A percentile compares a stretch with the other conserved stretches of the same genome.
Evolutionary conservation across 257 asterid species (phyloP).

Genomic region (Rhazya stricta): DNA sequence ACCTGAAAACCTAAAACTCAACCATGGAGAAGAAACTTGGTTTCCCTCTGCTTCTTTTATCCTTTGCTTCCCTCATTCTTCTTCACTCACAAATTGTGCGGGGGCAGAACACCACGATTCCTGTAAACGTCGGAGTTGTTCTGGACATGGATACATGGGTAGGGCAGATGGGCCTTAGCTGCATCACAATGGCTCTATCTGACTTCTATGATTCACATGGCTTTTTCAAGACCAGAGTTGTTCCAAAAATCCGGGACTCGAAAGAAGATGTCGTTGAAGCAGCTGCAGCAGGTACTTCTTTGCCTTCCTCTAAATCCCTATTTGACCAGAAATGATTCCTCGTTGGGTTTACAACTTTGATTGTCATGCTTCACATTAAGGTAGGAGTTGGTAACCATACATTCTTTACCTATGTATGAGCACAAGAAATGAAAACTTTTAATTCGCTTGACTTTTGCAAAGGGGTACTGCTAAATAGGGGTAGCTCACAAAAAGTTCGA

Average conservation of each 20-base stretch:
- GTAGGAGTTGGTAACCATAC: no score
- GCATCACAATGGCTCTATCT: slow-evolving; percentile 45
- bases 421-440: no score
- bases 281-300: slow-evolving; percentile 45
- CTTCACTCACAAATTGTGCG: slow-evolving; percentile 4
- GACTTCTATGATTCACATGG: slow-evolving; percentile 35
- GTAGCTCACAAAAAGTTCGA: no score
- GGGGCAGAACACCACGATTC: slow-evolving; percentile 23
- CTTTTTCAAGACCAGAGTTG: slow-evolving; percentile 31
- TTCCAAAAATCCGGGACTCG: slow-evolving; percentile 34
- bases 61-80: slow-evolving; percentile 4
- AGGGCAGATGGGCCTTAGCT: slow-evolving; percentile 38
- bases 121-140: slow-evolving; percentile 45
- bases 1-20: background rate
- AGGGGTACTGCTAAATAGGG: no score
- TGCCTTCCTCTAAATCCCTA: background rate
- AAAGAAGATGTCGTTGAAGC: slow-evolving; percentile 32
- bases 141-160: slow-evolving; percentile 31
- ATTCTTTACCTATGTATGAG: no score
- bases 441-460: no score
- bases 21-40: background rate
- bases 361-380: no score
- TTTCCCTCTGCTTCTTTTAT: background rate
- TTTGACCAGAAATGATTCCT: no score
- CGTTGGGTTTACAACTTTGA: background rate